These are phyloP conservation scores for Ormosia semicastrata DNA, from an alignment of 306 rosid species.

Conservation along the genomic window DNA sequence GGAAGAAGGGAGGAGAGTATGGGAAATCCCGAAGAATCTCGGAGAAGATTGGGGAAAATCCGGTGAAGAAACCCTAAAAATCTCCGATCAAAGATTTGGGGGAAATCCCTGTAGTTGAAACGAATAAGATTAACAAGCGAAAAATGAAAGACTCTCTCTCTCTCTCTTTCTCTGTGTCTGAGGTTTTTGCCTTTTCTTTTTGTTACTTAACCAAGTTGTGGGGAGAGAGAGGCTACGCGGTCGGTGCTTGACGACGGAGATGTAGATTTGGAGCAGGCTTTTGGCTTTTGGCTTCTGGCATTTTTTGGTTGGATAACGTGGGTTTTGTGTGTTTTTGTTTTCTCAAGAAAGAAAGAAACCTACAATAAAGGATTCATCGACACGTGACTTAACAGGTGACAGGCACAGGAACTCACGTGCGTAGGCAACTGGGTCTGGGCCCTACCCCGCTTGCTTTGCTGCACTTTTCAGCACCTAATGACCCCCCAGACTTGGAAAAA, in stretches of 20 bases:
- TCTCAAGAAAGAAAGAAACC: not conserved
- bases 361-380: not conserved
- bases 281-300: too few species aligned
- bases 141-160: not conserved
- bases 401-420: constrained; percentile 16
- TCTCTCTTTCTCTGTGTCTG: not conserved
- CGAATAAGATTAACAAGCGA: constrained; percentile 17
- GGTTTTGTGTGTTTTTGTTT: not conserved
- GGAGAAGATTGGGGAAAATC: constrained; percentile 21
- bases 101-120: constrained; percentile 16
- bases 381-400: constrained; percentile 13
- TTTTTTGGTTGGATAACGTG: not conserved
- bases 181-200: not conserved
- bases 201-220: not conserved
- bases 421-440: not conserved
- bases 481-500: not conserved
- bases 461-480: not conserved
- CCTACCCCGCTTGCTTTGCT: not conserved
- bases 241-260: too few species aligned
- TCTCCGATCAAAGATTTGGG: constrained; percentile 40
- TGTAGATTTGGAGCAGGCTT: too few species aligned
- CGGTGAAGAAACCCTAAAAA: constrained; percentile 64
- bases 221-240: too few species aligned
- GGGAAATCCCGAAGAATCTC: constrained; percentile 9
- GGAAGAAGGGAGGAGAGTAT: not conserved